Conservation (phyloP, 441 rosid species). For the Syzygium syzygioides region DNA sequence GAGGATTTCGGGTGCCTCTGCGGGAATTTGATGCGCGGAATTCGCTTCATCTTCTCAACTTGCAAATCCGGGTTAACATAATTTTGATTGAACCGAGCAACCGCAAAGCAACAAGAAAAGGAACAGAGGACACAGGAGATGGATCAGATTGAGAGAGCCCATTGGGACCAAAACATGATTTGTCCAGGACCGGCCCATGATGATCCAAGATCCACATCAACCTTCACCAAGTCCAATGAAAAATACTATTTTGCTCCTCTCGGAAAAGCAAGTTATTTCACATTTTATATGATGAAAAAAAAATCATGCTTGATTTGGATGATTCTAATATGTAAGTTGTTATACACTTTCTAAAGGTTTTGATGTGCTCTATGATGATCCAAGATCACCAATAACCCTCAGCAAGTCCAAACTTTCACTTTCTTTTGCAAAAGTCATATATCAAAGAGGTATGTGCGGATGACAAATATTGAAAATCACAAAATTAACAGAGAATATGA, state of each 20-base stretch:
- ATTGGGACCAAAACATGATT: background rate
- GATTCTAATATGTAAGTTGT: background rate
- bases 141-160: background rate
- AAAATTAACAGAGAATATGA: background rate
- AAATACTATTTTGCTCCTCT: background rate
- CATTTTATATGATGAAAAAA: background rate
- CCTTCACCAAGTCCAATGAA: background rate
- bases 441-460: background rate
- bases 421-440: background rate
- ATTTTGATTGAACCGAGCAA: background rate
- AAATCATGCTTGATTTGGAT: background rate
- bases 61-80: background rate
- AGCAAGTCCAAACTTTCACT: background rate
- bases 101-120: background rate
- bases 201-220: background rate
- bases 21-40: slow-evolving; percentile 71
- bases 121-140: background rate
- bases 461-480: background rate
- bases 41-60: slow-evolving; percentile 38
- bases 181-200: background rate
- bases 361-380: background rate
- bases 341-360: background rate
- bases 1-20: slow-evolving; percentile 37
- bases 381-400: background rate
- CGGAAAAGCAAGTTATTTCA: background rate